Evolutionary conservation across 1,284 basidiomycete species (phyloP).

Genomic region (Marasmius oreades): DNA sequence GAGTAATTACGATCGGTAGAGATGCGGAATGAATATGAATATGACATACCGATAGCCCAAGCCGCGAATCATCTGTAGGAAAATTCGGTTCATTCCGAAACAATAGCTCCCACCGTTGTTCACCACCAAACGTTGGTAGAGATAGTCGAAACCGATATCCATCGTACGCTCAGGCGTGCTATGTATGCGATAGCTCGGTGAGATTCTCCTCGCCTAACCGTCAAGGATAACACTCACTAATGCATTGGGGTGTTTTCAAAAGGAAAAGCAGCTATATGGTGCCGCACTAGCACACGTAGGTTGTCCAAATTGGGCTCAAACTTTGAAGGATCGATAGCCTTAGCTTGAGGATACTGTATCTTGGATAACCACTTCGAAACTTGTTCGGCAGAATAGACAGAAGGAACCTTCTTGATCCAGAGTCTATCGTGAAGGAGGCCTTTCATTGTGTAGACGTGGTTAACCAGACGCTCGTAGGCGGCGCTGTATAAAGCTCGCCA

Average conservation of each 20-base stretch:
- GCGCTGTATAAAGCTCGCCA: no score
- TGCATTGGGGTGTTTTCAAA: conserved; percentile 37
- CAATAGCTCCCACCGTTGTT: conserved; percentile 30
- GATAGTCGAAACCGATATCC: conserved; percentile 25
- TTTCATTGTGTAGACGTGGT: neutral
- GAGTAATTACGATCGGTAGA: neutral
- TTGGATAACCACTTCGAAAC: conserved; percentile 4
- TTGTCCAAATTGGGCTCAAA: conserved; percentile 26
- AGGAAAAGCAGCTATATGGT: conserved; percentile 26
- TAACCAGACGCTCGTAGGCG: no score
- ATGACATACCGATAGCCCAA: conserved; percentile 30
- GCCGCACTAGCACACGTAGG: conserved; percentile 22
- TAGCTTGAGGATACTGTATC: conserved; percentile 13
- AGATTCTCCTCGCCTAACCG: neutral
- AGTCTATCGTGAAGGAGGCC: conserved; percentile 7
- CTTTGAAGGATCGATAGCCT: neutral
- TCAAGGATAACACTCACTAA: conserved; percentile 25
- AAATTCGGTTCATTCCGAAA: conserved; percentile 31
- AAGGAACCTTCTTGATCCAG: conserved; percentile 11
- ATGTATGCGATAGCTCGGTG: neutral
- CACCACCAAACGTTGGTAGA: conserved; percentile 27
- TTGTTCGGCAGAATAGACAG: conserved; percentile 8
- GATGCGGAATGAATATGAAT: neutral
- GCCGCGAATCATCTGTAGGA: conserved; percentile 31
- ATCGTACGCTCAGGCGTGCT: conserved; percentile 29